Percentiles rank a stretch among this genome's conserved stretches.
Evolutionary conservation across 768 basidiomycete species (phyloP).

Genomic region (Boletus edulis): DNA sequence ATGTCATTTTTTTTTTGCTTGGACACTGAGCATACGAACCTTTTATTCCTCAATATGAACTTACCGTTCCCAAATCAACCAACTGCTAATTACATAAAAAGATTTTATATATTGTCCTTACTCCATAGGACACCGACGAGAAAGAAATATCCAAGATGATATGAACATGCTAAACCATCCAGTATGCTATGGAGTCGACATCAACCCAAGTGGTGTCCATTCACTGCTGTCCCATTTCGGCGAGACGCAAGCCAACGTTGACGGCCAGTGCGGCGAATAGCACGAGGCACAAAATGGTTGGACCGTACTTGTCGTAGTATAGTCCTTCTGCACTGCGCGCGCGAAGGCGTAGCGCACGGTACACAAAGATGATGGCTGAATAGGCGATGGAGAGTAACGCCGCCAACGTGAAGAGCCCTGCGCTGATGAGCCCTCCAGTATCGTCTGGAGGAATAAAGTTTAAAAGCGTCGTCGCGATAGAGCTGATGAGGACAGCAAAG

Average conservation of each 20-base stretch:
- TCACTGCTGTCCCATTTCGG: slow-evolving; percentile 43
- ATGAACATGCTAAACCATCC: not conserved
- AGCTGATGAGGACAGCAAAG: slow-evolving; percentile 81
- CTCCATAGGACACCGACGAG: not conserved
- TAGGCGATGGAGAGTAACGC: slow-evolving; percentile 89
- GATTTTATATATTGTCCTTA: slow-evolving; percentile 4
- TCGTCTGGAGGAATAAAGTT: slow-evolving; percentile 80
- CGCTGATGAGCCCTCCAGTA: slow-evolving; percentile 77
- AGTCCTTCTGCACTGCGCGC: slow-evolving; percentile 71
- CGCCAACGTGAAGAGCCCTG: slow-evolving; percentile 85
- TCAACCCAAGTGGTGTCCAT: not conserved
- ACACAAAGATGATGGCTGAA: slow-evolving; percentile 77
- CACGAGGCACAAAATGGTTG: slow-evolving; percentile 68
- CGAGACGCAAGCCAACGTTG: slow-evolving; percentile 69
- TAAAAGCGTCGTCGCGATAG: slow-evolving; percentile 85
- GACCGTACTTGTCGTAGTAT: slow-evolving; percentile 90
- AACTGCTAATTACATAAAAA: slow-evolving; percentile 23
- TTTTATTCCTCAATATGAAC: slow-evolving; percentile 26
- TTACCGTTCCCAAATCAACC: slow-evolving; percentile 19
- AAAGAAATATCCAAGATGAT: not conserved
- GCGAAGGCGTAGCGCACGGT: slow-evolving; percentile 67
- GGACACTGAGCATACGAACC: slow-evolving; percentile 22
- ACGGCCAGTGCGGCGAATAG: slow-evolving; percentile 67
- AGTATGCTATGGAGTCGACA: not conserved
- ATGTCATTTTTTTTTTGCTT: not conserved